A percentile compares a stretch with the other conserved stretches of the same genome.
Conservation (phyloP, 2,329 filamentous ascomycete species). For the Xylaria multiplex region DNA sequence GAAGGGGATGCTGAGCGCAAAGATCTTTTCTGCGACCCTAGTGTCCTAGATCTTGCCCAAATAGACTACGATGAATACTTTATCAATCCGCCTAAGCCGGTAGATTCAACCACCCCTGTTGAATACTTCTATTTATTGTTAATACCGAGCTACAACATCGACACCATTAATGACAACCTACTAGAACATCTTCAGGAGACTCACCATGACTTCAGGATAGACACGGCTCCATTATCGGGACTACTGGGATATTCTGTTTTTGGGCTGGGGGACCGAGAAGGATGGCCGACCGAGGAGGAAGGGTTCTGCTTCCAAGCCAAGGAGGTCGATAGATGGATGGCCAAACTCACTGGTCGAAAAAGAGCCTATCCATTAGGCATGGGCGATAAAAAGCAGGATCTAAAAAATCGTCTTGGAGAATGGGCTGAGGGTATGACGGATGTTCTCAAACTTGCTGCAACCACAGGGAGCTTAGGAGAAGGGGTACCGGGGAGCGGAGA, state of each 20-base stretch:
- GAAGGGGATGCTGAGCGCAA: constrained; percentile 57
- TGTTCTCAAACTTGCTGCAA: constrained; percentile 71
- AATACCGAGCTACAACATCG: constrained; percentile 93
- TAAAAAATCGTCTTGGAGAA: constrained; percentile 72
- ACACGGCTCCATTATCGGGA: constrained; percentile 81
- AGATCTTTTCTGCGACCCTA: constrained; percentile 63
- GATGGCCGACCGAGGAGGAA: constrained; percentile 89
- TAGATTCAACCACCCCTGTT: constrained; percentile 55
- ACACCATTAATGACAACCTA: constrained; percentile 88
- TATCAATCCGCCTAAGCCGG: constrained; percentile 74
- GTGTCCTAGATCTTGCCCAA: constrained; percentile 81
- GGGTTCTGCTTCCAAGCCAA: constrained; percentile 94
- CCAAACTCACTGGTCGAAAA: constrained; percentile 87
- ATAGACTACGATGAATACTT: constrained; percentile 96
- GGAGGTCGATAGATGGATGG: constrained; percentile 95
- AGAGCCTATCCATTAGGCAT: constrained; percentile 89
- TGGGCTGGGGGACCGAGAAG: constrained; percentile 89
- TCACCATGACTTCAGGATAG: constrained; percentile 95
- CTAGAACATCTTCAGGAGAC: constrained; percentile 89
- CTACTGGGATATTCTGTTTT: constrained; percentile 92
- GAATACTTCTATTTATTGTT: constrained; percentile 85
- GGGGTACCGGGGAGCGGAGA: constrained; percentile 83
- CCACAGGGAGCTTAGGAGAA: constrained; percentile 68
- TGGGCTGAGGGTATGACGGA: constrained; percentile 82
- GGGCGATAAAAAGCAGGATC: constrained; percentile 84